Percentiles rank a stretch among this genome's conserved stretches.
These are phyloP conservation scores for Aspergillus ruber DNA, from an alignment of 2,329 filamentous ascomycete species.

Conservation along the genomic window DNA sequence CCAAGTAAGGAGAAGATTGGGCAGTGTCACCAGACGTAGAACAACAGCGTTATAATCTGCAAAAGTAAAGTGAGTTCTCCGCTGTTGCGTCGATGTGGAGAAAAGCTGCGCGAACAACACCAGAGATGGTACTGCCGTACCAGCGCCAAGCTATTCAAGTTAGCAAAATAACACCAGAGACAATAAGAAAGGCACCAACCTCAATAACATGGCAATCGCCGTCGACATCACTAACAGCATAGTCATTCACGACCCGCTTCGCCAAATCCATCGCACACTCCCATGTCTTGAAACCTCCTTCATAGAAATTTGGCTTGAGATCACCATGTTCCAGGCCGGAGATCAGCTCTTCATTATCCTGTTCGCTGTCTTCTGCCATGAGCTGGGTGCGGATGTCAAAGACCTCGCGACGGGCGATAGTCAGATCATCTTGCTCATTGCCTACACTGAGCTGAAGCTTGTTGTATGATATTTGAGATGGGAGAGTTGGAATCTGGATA, in stretches of 20 bases:
- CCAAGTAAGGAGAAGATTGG: constrained; percentile 56
- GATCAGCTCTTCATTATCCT: constrained; percentile 39
- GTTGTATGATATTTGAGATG: constrained; percentile 56
- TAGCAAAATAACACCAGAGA: not conserved
- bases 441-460: constrained; percentile 39
- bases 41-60: constrained; percentile 59
- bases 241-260: constrained; percentile 23
- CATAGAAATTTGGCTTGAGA: constrained; percentile 55
- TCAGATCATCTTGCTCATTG: constrained; percentile 8
- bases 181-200: constrained; percentile 14
- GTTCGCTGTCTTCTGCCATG: constrained; percentile 49
- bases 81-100: constrained; percentile 6
- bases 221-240: constrained; percentile 6
- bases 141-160: constrained; percentile 49
- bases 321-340: constrained; percentile 50
- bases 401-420: constrained; percentile 52
- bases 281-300: constrained; percentile 65
- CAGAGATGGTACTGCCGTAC: constrained; percentile 55
- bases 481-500: constrained; percentile 47
- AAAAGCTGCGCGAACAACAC: constrained; percentile 50
- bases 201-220: constrained; percentile 37
- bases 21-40: constrained; percentile 54
- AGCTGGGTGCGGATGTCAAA: constrained; percentile 60
- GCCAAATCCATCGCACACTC: constrained; percentile 59
- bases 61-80: constrained; percentile 47